Evolutionary conservation across 1,139 yeast genomes (phyloP).

Genomic region (Kurtzmaniella quercitrusa): DNA sequence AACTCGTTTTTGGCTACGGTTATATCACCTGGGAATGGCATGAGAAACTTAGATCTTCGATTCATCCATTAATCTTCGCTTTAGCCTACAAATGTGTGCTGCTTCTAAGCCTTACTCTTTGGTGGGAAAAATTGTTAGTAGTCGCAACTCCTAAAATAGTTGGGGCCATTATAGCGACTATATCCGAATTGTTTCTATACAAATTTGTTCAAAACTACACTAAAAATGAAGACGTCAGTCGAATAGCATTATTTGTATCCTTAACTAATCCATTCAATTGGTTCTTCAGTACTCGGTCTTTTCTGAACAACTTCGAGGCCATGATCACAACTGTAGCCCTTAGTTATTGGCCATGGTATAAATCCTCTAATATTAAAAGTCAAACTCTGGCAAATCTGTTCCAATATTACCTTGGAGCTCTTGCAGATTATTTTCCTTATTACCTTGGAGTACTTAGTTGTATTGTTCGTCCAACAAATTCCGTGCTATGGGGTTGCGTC

Average conservation of each 20-base stretch:
- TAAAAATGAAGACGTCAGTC: constrained; percentile 35
- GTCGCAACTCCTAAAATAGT: constrained; percentile 54
- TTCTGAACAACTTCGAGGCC: constrained; percentile 81
- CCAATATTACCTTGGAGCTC: not conserved
- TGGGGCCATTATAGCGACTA: constrained; percentile 67
- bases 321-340: constrained; percentile 67
- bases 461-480: constrained; percentile 81
- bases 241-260: constrained; percentile 47
- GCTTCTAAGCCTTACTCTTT: constrained; percentile 9
- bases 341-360: constrained; percentile 67
- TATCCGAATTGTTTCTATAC: constrained; percentile 64
- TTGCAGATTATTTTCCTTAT: too few species aligned
- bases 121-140: constrained; percentile 11
- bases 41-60: constrained; percentile 65
- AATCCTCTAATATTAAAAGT: not conserved
- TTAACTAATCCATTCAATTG: constrained; percentile 77
- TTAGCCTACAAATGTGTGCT: constrained; percentile 26
- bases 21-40: constrained; percentile 95
- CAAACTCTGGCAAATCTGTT: too few species aligned
- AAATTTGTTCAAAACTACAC: constrained; percentile 40
- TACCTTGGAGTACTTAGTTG: constrained; percentile 53
- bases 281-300: constrained; percentile 76
- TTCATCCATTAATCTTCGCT: constrained; percentile 74
- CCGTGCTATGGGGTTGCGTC: constrained; percentile 62
- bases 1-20: constrained; percentile 71